Evolutionary conservation across 2,329 filamentous ascomycete species (phyloP), one percentile per base, ranked within the genome.

Genomic region (Malbranchea cinnamomea): DNA sequence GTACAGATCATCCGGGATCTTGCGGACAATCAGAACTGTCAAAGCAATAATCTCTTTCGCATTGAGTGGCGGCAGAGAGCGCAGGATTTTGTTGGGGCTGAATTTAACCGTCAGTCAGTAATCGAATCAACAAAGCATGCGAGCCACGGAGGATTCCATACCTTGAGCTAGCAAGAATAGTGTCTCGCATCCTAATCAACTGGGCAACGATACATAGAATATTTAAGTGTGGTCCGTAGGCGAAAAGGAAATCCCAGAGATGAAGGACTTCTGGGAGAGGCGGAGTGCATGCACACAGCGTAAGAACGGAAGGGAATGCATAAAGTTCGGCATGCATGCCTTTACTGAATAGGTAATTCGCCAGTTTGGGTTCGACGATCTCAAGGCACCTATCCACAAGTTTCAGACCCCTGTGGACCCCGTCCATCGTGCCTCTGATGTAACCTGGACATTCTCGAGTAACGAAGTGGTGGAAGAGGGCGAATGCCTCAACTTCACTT

Each of bases 181-280:
- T 74, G 33, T 85, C 78, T 35, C 85, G 68, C 58, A 94, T 82
- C 45, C 92, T 70, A 28, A 94, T 77, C 30, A 98, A 63, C 57
- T 98, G 89, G 9, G 87, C 87, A 10, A 95, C 89, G 40, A 98
- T 94, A 52, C 89, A 95, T 13, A 98, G 59, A 33, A 98, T 82
- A 48, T 98, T 98, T 37, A 98, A 56, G 53, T 98, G 89, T 20
- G 84, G 76, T 0, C 89, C 89, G 43, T 94, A 98, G 0, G 89
- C 87, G 48, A 98, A 92, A 13, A 98, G 58, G 44, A 98, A 98
- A 52, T 98, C 89, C 89, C 89, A 98, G 2, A 98, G 67, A 38
- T 80, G 72, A 32, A 98, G 57, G 0, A 98, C 89, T 56, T 98
- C 87, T 0, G 87, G 87, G 32, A 98, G 57, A 2, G 89, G 89